These are phyloP conservation scores for Meripilus lineatus DNA, from an alignment of 1,284 basidiomycete genomes.

Conservation along the genomic window DNA sequence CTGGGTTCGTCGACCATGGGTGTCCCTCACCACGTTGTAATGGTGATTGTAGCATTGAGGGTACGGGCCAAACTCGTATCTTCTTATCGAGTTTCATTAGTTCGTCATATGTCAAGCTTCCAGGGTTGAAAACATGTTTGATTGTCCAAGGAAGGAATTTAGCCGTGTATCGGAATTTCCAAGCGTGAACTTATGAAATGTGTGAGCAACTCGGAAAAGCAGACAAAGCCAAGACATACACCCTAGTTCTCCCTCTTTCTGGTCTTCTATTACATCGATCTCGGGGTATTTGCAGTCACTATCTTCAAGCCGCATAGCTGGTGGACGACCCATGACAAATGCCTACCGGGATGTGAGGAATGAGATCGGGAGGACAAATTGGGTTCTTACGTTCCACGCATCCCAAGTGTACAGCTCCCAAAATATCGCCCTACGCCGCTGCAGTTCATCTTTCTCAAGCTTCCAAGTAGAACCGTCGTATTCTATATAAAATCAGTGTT, in stretches of 20 bases:
- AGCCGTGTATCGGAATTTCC: slow-evolving; percentile 43
- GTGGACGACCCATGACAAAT: slow-evolving; percentile 20
- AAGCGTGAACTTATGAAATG: slow-evolving; percentile 35
- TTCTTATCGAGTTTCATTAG: slow-evolving; percentile 40
- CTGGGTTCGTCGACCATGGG: slow-evolving; percentile 37
- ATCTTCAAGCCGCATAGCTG: slow-evolving; percentile 39
- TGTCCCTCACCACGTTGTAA: slow-evolving; percentile 22
- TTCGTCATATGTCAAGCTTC: slow-evolving; percentile 29
- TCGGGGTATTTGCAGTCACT: slow-evolving; percentile 47
- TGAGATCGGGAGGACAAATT: not conserved
- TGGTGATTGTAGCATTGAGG: slow-evolving; percentile 37
- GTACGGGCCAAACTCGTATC: slow-evolving; percentile 41
- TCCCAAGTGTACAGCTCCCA: slow-evolving; percentile 54
- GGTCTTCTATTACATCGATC: slow-evolving; percentile 30
- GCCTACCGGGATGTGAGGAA: not conserved
- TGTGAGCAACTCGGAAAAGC: slow-evolving; percentile 1
- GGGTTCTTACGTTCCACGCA: slow-evolving; percentile 44
- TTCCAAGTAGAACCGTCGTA: slow-evolving; percentile 50
- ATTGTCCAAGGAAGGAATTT: slow-evolving; percentile 39
- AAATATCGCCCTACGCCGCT: slow-evolving; percentile 44
- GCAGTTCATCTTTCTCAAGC: slow-evolving; percentile 41
- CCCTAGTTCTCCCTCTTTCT: slow-evolving; percentile 33
- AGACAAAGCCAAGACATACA: slow-evolving; percentile 32
- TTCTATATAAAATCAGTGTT: slow-evolving; percentile 33
- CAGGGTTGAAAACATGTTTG: slow-evolving; percentile 35